A percentile compares a stretch with the other conserved stretches of the same genome.
These are phyloP conservation scores for Tricladium varicosporioides DNA, from an alignment of 2,329 filamentous ascomycete species.

Conservation along the genomic window DNA sequence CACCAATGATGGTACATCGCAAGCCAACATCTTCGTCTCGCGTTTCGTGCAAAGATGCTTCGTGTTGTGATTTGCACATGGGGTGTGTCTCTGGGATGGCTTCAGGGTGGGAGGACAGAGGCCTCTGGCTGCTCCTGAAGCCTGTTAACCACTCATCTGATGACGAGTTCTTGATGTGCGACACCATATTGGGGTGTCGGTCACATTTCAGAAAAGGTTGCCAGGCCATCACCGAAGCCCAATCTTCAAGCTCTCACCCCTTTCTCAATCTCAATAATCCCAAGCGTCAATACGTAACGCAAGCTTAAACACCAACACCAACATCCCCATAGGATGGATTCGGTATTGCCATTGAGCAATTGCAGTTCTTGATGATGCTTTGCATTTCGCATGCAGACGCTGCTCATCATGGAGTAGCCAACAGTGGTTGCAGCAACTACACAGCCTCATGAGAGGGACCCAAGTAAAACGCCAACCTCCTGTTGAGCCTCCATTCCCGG, in stretches of 20 bases:
- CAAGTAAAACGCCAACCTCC: not conserved
- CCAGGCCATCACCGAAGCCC: not conserved
- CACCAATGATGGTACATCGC: no score
- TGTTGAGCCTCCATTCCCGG: not conserved
- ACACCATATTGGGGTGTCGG: no score
- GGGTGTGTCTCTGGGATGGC: no score
- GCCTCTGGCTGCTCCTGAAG: no score
- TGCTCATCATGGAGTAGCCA: not conserved
- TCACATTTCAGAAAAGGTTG: no score
- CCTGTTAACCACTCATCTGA: no score
- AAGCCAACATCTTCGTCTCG: no score
- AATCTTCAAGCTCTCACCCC: not conserved
- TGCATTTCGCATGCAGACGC: not conserved
- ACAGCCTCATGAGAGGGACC: not conserved
- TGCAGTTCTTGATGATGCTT: not conserved
- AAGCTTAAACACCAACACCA: constrained; percentile 5
- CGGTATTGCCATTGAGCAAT: not conserved
- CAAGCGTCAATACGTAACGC: not conserved
- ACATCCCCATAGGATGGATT: not conserved
- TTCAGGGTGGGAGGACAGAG: no score
- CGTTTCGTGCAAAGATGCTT: no score
- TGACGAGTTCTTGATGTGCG: no score
- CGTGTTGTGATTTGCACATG: no score
- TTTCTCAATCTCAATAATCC: not conserved
- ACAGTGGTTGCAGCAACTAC: not conserved